phyloP scores from a whole-genome alignment of 1,139 yeast species.

The Magnusiomyces fungicola region DNA sequence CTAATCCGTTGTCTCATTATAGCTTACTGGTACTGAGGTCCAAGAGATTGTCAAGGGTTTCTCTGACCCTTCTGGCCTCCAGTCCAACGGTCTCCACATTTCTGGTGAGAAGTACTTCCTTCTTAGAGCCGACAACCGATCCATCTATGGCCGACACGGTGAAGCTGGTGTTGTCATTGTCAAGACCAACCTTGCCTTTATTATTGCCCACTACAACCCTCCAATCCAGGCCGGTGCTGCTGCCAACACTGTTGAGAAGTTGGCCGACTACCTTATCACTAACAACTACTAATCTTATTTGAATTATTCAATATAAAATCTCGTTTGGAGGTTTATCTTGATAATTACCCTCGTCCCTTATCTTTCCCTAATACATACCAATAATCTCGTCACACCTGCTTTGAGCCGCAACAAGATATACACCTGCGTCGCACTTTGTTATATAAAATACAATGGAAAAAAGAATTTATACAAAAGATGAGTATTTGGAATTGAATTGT shows the following conservation, averaged over 20 bases:
- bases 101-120: conserved; percentile 83
- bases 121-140: conserved; percentile 84
- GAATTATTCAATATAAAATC: neutral
- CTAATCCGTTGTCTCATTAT: neutral
- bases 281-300: conserved; percentile 55
- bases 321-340: neutral
- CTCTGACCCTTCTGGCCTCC: conserved; percentile 69
- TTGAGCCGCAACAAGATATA: no score
- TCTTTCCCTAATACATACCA: no score
- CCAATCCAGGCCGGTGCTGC: conserved; percentile 96
- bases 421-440: no score
- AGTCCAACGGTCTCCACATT: conserved; percentile 77
- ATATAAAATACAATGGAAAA: no score
- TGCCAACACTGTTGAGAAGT: conserved; percentile 84
- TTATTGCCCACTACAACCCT: conserved; percentile 77
- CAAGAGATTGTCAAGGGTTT: conserved; percentile 70
- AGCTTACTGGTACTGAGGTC: conserved; percentile 55
- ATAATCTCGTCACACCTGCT: conserved; percentile 33
- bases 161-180: conserved; percentile 86
- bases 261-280: conserved; percentile 88
- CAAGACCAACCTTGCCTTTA: conserved; percentile 85
- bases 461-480: no score
- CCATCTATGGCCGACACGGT: conserved; percentile 86
- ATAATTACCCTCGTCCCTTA: no score
- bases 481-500: no score